Percentiles rank a stretch among this genome's conserved stretches.
Evolutionary conservation across 2,329 filamentous ascomycete genomes (phyloP).

Genomic region (Periconia sp.): DNA sequence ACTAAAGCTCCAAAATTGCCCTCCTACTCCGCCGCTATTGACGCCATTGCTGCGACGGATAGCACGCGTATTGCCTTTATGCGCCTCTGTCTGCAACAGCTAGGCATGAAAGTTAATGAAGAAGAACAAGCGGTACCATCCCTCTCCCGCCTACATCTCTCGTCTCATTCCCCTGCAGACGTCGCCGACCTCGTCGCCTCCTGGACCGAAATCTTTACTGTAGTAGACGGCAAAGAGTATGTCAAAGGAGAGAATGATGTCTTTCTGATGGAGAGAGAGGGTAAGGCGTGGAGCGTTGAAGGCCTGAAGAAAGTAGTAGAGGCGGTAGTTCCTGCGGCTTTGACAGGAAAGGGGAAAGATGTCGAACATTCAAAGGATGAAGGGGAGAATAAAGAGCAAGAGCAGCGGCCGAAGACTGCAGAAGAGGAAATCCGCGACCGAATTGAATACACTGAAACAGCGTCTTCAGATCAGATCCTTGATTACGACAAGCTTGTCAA

Average conservation of each 20-base stretch:
- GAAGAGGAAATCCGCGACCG: slow-evolving; percentile 37
- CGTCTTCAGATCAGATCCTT: slow-evolving; percentile 63
- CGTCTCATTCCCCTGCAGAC: slow-evolving; percentile 68
- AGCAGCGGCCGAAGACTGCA: slow-evolving; percentile 29
- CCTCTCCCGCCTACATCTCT: slow-evolving; percentile 83
- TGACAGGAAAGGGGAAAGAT: slow-evolving; percentile 32
- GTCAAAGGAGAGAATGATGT: slow-evolving; percentile 83
- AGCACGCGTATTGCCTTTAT: slow-evolving; percentile 74
- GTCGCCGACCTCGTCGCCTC: slow-evolving; percentile 71
- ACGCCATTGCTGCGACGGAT: slow-evolving; percentile 72
- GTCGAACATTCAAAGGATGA: slow-evolving; percentile 27
- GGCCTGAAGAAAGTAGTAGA: slow-evolving; percentile 44
- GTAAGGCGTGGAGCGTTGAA: slow-evolving; percentile 50
- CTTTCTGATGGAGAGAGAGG: slow-evolving; percentile 76
- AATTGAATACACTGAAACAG: slow-evolving; percentile 31
- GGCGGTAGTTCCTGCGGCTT: slow-evolving; percentile 30
- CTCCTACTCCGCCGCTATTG: slow-evolving; percentile 73
- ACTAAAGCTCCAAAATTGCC: slow-evolving; percentile 69
- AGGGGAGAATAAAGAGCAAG: slow-evolving; percentile 27
- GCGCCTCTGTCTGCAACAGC: slow-evolving; percentile 77
- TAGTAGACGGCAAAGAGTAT: slow-evolving; percentile 70
- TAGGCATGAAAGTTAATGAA: slow-evolving; percentile 79
- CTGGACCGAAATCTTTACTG: slow-evolving; percentile 70
- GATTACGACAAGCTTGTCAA: slow-evolving; percentile 80
- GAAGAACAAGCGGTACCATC: slow-evolving; percentile 74